Conservation (phyloP, 805 yeast species). For the Sugiyamaella chiloensis region DNA sequence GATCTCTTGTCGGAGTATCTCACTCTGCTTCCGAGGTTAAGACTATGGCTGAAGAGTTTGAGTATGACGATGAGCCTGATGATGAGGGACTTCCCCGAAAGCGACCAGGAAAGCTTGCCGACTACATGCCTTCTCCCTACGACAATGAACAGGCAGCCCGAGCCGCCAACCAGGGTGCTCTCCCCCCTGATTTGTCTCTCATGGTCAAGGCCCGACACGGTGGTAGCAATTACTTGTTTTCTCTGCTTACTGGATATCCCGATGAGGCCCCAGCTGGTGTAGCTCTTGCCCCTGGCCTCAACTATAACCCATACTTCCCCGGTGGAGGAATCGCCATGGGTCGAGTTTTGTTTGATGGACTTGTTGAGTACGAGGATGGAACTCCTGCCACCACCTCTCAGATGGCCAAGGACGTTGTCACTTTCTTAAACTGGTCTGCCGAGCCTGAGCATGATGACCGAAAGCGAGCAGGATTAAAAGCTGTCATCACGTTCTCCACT, state of each 20-base stretch:
- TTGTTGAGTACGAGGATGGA: constrained; percentile 98
- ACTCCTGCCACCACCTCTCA: constrained; percentile 98
- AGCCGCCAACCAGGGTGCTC: constrained; percentile 99
- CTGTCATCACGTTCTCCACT: constrained; percentile 72
- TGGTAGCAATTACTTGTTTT: constrained; percentile 90
- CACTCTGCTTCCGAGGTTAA: constrained; percentile 88
- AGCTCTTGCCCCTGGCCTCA: constrained; percentile 83
- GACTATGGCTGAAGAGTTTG: constrained; percentile 92
- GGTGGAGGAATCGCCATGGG: constrained; percentile 99
- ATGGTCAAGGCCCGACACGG: constrained; percentile 99
- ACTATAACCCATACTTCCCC: constrained; percentile 99
- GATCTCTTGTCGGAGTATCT: constrained; percentile 94
- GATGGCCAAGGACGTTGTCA: constrained; percentile 97
- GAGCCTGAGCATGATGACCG: constrained; percentile 99
- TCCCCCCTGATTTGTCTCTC: constrained; percentile 95
- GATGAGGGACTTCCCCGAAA: constrained; percentile 96
- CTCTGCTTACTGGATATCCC: constrained; percentile 96
- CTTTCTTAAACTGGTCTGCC: constrained; percentile 96
- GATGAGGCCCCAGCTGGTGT: constrained; percentile 99
- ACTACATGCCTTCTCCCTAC: constrained; percentile 91
- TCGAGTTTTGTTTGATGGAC: constrained; percentile 93
- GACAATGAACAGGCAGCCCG: constrained; percentile 99
- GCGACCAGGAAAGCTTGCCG: constrained; percentile 98
- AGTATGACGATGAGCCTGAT: constrained; percentile 95
- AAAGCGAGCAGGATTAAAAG: constrained; percentile 94